Base-by-base conservation (phyloP, 2,329 filamentous ascomycete species). In the Amauroascus niger region DNA sequence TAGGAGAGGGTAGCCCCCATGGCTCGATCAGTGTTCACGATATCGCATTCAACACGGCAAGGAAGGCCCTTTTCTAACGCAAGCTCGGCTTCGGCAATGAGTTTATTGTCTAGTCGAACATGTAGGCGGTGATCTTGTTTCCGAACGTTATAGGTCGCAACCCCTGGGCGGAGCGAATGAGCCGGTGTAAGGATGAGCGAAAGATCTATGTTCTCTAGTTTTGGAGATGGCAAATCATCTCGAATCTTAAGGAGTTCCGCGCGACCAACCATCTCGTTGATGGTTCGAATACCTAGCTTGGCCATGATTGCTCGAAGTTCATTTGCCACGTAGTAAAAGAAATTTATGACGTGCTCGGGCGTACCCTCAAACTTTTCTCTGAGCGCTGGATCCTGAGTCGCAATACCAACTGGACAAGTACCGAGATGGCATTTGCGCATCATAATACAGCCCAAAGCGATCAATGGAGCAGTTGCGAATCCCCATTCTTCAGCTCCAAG, bases 401-500 rank as follows among this genome's bases (percentile, higher is more conserved):
- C 91, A 57, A 97, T 95, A 69, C 91, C 91, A 9, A 96, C 90
- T 8, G 90, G 89, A 74, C 90, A 85, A 2, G 86, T 89, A 66
- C 93, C 94, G 51, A 61, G 52, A 61, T 81, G 79, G 59, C 84
- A 88, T 65, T 90, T 90, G 0, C 89, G 67, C 89, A 96, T 95
- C 76, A 95, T 87, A 57, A 97, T 88, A 66, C 90, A 97, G 14
- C 91, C 91, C 87, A 97, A 93, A 52, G 91, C 91, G 63, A 96
- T 96, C 52, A 97, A 74, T 64, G 91, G 91, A 56, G 91, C 87
- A 0, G 91, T 97, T 39, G 91, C 91, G 65, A 97, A 97, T 16
- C 91, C 91, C 82, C 88, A 97, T 74, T 97, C 91, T 71, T 97
- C 91, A n/a, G 91, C 91, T 74, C 91, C 91, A 52, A 97, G 84